phyloP scores from a whole-genome alignment of 2,329 filamentous ascomycete species.

The Penicillium decumbens region DNA sequence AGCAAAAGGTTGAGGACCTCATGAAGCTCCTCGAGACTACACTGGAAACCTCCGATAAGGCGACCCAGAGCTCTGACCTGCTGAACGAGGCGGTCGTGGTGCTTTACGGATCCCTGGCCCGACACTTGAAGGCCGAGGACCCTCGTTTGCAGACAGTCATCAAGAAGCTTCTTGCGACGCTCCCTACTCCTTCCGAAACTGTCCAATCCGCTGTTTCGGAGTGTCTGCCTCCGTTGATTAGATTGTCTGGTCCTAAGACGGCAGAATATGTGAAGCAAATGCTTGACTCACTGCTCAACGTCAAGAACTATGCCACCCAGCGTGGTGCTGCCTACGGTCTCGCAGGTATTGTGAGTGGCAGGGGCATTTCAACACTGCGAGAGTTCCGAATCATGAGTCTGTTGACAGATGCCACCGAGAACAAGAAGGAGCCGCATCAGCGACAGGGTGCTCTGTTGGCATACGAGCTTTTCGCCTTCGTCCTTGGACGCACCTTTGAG shows the following conservation, averaged over 20 bases:
- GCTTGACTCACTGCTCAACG: slow-evolving; percentile 73
- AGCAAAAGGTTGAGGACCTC: slow-evolving; percentile 74
- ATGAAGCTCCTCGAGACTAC: slow-evolving; percentile 90
- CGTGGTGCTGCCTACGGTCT: slow-evolving; percentile 93
- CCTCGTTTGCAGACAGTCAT: slow-evolving; percentile 82
- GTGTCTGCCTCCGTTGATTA: slow-evolving; percentile 86
- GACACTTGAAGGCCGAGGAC: slow-evolving; percentile 81
- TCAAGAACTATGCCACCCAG: slow-evolving; percentile 87
- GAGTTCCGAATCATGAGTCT: slow-evolving; percentile 82
- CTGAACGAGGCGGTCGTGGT: slow-evolving; percentile 98
- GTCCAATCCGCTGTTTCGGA: slow-evolving; percentile 96
- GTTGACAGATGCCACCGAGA: slow-evolving; percentile 77
- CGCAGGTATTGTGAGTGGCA: slow-evolving; percentile 83
- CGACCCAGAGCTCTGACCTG: slow-evolving; percentile 74
- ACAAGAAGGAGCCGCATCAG: slow-evolving; percentile 87
- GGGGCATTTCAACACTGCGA: slow-evolving; percentile 72
- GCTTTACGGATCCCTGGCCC: slow-evolving; percentile 88
- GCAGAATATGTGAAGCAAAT: slow-evolving; percentile 75
- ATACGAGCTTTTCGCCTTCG: slow-evolving; percentile 81
- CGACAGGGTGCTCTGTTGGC: slow-evolving; percentile 84
- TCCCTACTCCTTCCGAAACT: slow-evolving; percentile 91
- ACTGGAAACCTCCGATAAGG: slow-evolving; percentile 78
- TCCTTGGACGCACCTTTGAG: slow-evolving; percentile 86
- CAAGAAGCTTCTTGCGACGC: slow-evolving; percentile 74
- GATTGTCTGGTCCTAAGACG: slow-evolving; percentile 70